A percentile compares a stretch with the other conserved stretches of the same genome.
Evolutionary conservation across 306 rosid genomes (phyloP).

Genomic region (Fragaria ananassa): DNA sequence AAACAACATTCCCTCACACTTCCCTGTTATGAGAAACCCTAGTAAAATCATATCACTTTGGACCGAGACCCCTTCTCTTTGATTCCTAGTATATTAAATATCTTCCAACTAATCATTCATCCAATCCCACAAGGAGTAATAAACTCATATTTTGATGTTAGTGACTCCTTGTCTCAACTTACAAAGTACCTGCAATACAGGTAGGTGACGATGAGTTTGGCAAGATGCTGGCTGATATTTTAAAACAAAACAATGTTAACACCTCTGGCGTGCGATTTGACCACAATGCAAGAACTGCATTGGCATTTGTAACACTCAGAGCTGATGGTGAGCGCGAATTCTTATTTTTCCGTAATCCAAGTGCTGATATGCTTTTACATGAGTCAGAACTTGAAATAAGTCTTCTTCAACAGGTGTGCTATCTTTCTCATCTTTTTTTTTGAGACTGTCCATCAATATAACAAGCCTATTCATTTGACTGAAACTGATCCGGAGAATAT

Average conservation of each 20-base stretch:
- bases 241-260: conserved; percentile 64
- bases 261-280: conserved; percentile 78
- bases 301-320: conserved; percentile 84
- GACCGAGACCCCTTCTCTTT: neutral
- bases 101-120: neutral
- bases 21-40: neutral
- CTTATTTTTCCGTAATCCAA: conserved; percentile 84
- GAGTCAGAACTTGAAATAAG: conserved; percentile 73
- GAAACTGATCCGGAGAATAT: conserved; percentile 17
- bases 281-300: conserved; percentile 72
- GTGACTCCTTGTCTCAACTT: conserved; percentile 5
- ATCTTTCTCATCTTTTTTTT: conserved; percentile 4
- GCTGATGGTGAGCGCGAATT: conserved; percentile 91
- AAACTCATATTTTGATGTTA: neutral
- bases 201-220: conserved; percentile 96
- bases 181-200: conserved; percentile 29
- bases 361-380: conserved; percentile 88
- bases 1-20: neutral
- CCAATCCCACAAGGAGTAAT: neutral
- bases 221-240: conserved; percentile 65
- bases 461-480: neutral
- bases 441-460: neutral
- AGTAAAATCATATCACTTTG: neutral
- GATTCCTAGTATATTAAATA: neutral
- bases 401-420: conserved; percentile 56